phyloP scores from a whole-genome alignment of 2,329 filamentous ascomycete species.

The Ascochyta koolunga region DNA sequence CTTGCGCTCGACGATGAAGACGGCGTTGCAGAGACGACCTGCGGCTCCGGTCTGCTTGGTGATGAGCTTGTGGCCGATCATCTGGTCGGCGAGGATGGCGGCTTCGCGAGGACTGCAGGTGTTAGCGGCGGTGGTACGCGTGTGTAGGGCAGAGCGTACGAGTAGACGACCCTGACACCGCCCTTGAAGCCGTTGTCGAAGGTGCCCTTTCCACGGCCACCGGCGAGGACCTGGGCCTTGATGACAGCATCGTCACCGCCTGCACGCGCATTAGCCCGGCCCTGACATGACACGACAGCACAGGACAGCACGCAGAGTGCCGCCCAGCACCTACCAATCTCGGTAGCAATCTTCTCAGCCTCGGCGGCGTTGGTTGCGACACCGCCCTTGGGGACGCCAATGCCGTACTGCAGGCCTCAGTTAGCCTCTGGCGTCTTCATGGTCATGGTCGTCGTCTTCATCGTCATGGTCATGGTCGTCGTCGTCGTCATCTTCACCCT shows the following conservation, averaged over 20 bases:
- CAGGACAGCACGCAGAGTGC: slow-evolving; percentile 3
- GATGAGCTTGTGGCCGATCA: slow-evolving; percentile 99
- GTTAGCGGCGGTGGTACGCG: slow-evolving; percentile 10
- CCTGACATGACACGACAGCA: too few species aligned
- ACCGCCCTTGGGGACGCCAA: slow-evolving; percentile 88
- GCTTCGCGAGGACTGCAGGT: slow-evolving; percentile 75
- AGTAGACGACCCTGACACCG: slow-evolving; percentile 98
- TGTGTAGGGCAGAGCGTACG: slow-evolving; percentile 57
- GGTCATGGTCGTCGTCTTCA: too few species aligned
- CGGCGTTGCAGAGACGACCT: slow-evolving; percentile 93
- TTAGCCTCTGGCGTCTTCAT: slow-evolving; percentile 32
- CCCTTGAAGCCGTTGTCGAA: slow-evolving; percentile 99
- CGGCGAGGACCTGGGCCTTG: slow-evolving; percentile 98
- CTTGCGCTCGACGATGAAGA: slow-evolving; percentile 99
- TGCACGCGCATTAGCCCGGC: slow-evolving; percentile 45
- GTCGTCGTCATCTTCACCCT: too few species aligned
- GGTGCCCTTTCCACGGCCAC: slow-evolving; percentile 94
- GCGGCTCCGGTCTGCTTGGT: slow-evolving; percentile 98
- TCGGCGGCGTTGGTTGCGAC: slow-evolving; percentile 84
- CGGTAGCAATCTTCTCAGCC: slow-evolving; percentile 88
- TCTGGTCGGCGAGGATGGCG: slow-evolving; percentile 97
- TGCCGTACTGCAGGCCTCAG: slow-evolving; percentile 73
- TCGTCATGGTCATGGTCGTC: too few species aligned
- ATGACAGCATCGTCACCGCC: slow-evolving; percentile 95
- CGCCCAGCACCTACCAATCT: slow-evolving; percentile 69